Evolutionary conservation across 225 moss, liverwort and hornwort species (phyloP), one percentile per base, ranked within the genome.

Genomic region (Neckera pumila): DNA sequence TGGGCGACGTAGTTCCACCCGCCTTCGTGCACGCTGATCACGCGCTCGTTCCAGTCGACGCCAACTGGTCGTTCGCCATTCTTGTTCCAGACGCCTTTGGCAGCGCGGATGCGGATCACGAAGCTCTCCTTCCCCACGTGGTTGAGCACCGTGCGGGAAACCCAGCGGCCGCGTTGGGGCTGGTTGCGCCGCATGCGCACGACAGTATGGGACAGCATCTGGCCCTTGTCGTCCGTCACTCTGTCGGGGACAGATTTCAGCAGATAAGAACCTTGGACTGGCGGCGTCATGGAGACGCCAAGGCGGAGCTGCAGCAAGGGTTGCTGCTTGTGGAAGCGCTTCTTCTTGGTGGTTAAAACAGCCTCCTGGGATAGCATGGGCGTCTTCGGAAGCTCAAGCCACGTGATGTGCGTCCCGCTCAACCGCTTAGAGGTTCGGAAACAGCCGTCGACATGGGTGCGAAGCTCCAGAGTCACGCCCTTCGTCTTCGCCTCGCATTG

Each of bases 11-110:
- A 97, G 59, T 87, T 93, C 97, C 97, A 97, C 33, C 97, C 97
- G 49, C 96, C 97, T 89, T 96, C 91, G 75, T 94, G 94, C 25
- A 97, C 92, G 14, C 91, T 90, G 84, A 97, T 95, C 45, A 97
- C 92, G 80, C 97, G 94, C 90, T 97, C 97, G 85, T 97, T 96
- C 97, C 97, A 97, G 62, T 97, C 97, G 21, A 97, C 96, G 13
- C 97, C 97, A 59, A 96, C 95, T 28, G 97, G 97, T 62, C 97
- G 93, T 38, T 96, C 96, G 36, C 95, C 89, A 65, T 66, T 92
- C 86, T 96, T 97, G 84, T 86, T 93, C 97, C 97, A 97, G 25
- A 95, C 54, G 42, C 97, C 97, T 79, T 89, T 93, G 17, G 97
- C 97, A 25, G 96, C 97, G 40, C 96, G 93, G 72, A 97, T 95